These are phyloP conservation scores for Austroboletus eburneus DNA, from an alignment of 768 basidiomycete genomes.

Conservation along the genomic window DNA sequence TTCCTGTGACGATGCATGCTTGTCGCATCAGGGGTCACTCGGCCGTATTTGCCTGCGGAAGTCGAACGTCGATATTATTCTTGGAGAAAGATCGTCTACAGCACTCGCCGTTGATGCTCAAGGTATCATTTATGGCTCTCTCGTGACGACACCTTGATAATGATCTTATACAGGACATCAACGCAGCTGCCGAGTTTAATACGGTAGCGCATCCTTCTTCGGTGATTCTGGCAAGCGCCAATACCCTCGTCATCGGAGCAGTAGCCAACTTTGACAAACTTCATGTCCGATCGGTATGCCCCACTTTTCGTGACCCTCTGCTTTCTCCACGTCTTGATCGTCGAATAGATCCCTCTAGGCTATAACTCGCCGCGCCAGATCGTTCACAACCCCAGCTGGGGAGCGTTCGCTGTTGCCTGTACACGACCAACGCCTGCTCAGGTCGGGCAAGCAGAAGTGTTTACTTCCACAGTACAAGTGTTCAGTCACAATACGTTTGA, in stretches of 20 bases:
- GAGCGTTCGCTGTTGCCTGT: conserved; percentile 65
- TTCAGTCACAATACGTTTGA: conserved; percentile 62
- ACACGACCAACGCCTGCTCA: conserved; percentile 49
- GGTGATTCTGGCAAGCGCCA: conserved; percentile 54
- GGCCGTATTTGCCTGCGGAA: conserved; percentile 69
- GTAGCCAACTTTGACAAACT: conserved; percentile 70
- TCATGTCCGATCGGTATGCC: conserved; percentile 70
- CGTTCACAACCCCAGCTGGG: conserved; percentile 49
- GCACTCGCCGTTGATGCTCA: conserved; percentile 69
- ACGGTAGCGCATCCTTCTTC: conserved; percentile 45
- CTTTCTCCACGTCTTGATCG: conserved; percentile 1
- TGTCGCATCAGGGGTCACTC: conserved; percentile 51
- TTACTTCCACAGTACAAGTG: conserved; percentile 58
- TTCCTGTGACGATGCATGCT: conserved; percentile 59
- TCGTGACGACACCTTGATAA: background rate
- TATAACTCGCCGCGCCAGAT: conserved; percentile 68
- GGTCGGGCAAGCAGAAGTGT: conserved; percentile 44
- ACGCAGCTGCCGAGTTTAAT: conserved; percentile 48
- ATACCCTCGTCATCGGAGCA: conserved; percentile 58
- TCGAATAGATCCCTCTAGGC: conserved; percentile 61
- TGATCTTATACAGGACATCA: conserved; percentile 41
- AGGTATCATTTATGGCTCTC: conserved; percentile 35
- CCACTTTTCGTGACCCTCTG: background rate
- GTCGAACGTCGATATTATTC: conserved; percentile 63
- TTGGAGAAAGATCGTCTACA: conserved; percentile 61